Evolutionary conservation across 805 yeast species (phyloP).

Genomic region (Nakazawaea wickerhamii): DNA sequence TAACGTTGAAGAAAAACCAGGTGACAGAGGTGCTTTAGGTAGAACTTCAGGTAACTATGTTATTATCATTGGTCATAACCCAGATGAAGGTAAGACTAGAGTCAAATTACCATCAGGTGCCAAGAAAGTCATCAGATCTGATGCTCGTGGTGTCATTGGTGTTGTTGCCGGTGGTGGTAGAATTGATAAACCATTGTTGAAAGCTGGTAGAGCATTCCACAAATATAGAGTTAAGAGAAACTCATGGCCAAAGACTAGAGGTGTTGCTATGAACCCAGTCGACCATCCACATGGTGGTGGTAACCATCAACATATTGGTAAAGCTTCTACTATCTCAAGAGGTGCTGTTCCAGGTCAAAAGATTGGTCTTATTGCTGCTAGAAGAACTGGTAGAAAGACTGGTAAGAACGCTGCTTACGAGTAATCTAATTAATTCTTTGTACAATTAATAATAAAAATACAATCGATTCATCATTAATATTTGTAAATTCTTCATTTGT

Average conservation of each 20-base stretch:
- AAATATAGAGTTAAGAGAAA: conserved; percentile 98
- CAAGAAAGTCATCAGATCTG: conserved; percentile 91
- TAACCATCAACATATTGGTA: conserved; percentile 99
- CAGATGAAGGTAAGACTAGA: conserved; percentile 98
- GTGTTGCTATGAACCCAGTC: conserved; percentile 99
- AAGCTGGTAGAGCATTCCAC: conserved; percentile 99
- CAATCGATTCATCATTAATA: not conserved
- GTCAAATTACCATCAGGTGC: conserved; percentile 99
- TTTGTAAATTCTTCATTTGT: not conserved
- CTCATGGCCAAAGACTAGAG: conserved; percentile 99
- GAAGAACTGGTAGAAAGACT: conserved; percentile 84
- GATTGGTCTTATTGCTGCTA: conserved; percentile 99
- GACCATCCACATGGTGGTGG: conserved; percentile 99
- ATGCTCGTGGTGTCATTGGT: conserved; percentile 99
- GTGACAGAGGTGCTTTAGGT: conserved; percentile 99
- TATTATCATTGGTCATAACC: conserved; percentile 98
- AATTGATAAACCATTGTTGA: conserved; percentile 98
- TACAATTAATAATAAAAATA: conserved; percentile 1
- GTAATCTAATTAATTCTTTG: not conserved
- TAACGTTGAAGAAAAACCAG: conserved; percentile 97
- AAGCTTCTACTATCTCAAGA: conserved; percentile 98
- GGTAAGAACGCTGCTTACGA: conserved; percentile 14
- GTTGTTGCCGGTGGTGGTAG: conserved; percentile 99
- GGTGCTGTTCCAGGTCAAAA: conserved; percentile 99
- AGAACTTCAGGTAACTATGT: conserved; percentile 99